Percentiles rank a stretch among this genome's conserved stretches.
Evolutionary conservation across 2,329 filamentous ascomycete genomes (phyloP).

Genomic region (Laburnicola sp.): DNA sequence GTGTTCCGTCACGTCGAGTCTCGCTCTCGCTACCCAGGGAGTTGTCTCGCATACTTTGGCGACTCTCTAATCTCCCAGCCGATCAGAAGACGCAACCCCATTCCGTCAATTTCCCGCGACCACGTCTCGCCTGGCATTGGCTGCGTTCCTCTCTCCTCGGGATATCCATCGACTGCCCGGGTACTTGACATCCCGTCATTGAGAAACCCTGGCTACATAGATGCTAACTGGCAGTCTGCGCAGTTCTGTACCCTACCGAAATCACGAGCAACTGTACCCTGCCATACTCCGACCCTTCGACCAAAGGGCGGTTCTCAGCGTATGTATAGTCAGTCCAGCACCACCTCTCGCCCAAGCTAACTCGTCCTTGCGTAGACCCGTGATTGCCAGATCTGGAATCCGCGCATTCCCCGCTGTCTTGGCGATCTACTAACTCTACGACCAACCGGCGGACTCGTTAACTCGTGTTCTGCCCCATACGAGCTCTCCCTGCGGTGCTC

Average conservation of each 20-base stretch:
- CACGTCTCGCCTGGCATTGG: neutral
- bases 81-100: slow-evolving; percentile 14
- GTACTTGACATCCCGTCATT: neutral
- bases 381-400: slow-evolving; percentile 45
- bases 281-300: slow-evolving; percentile 21
- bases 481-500: slow-evolving; percentile 39
- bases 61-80: slow-evolving; percentile 9
- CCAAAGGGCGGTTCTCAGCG: slow-evolving; percentile 26
- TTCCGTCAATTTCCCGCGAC: slow-evolving; percentile 11
- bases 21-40: neutral
- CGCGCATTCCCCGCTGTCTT: slow-evolving; percentile 50
- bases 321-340: slow-evolving; percentile 17
- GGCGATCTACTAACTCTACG: slow-evolving; percentile 42
- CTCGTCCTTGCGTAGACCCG: slow-evolving; percentile 38
- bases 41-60: slow-evolving; percentile 11
- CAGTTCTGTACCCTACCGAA: slow-evolving; percentile 16
- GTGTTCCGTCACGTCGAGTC: neutral
- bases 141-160: neutral
- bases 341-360: slow-evolving; percentile 9
- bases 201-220: neutral
- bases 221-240: slow-evolving; percentile 19
- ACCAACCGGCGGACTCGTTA: slow-evolving; percentile 55
- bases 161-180: neutral
- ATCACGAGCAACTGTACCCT: slow-evolving; percentile 23
- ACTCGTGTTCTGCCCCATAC: slow-evolving; percentile 54